These are phyloP conservation scores for Populus hybrid DNA, from an alignment of 441 rosid species.

Conservation along the genomic window DNA sequence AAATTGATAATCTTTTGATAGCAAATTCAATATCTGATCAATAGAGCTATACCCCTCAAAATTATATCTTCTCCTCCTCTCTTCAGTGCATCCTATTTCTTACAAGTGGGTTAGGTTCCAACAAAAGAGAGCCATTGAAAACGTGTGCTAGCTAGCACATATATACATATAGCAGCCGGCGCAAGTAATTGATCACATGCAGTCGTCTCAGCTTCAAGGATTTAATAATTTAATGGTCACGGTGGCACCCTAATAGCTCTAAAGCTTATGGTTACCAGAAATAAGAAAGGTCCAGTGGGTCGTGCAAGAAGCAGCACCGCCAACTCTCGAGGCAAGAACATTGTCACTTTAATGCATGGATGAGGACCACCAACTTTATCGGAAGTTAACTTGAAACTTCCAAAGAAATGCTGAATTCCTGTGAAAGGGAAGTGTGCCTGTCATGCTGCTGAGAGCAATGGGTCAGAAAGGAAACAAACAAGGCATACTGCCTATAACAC, in stretches of 20 bases:
- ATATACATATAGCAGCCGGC: too few relatives aligned
- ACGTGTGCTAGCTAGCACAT: too few relatives aligned
- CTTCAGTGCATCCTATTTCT: not conserved
- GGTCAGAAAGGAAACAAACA: not conserved
- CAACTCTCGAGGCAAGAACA: not conserved
- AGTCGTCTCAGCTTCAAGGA: not conserved
- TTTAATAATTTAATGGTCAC: not conserved
- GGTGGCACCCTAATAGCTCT: not conserved
- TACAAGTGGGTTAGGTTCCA: not conserved
- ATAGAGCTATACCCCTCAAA: fast-evolving
- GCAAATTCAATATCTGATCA: fast-evolving
- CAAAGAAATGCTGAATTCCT: not conserved
- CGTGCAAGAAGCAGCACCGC: not conserved
- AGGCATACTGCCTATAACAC: not conserved
- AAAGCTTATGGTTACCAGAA: not conserved
- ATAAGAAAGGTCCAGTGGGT: not conserved
- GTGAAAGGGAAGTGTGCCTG: not conserved
- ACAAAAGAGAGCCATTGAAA: too few relatives aligned
- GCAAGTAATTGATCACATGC: too few relatives aligned
- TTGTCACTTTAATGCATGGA: not conserved
- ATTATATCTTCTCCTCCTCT: not conserved
- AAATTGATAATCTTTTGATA: fast-evolving
- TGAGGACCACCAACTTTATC: not conserved
- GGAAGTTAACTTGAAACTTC: not conserved
- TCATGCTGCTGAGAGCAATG: not conserved